These are phyloP conservation scores for Hevea brasiliensis DNA, from an alignment of 345 rosid species.

Conservation along the genomic window DNA sequence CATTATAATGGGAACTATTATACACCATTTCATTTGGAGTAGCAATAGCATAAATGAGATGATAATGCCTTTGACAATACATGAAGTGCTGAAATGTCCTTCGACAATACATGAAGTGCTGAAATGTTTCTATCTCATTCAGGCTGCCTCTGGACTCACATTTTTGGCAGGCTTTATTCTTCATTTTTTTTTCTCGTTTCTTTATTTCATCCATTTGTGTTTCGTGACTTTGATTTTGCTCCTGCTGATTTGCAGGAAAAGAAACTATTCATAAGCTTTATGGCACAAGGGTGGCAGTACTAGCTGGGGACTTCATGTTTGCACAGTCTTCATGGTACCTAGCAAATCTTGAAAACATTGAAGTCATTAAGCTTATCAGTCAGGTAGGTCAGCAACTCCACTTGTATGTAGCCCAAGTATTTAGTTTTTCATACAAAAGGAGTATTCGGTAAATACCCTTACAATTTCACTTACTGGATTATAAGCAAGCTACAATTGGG, in stretches of 20 bases:
- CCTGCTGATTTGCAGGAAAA: constrained; percentile 48
- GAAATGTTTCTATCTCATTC: background rate
- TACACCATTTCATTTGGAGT: background rate
- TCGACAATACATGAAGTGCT: background rate
- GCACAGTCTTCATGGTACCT: constrained; percentile 99
- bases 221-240: background rate
- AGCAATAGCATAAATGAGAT: background rate
- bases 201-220: too few species aligned
- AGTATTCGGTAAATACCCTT: background rate
- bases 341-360: constrained; percentile 89
- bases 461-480: background rate
- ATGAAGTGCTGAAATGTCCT: background rate
- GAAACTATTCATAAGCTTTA: constrained; percentile 81
- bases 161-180: background rate
- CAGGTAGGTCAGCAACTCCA: constrained; percentile 52
- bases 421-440: too few species aligned
- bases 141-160: background rate
- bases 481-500: background rate
- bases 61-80: background rate
- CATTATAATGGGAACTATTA: background rate
- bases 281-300: constrained; percentile 85
- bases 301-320: constrained; percentile 97
- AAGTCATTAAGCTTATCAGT: constrained; percentile 94
- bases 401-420: background rate
- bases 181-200: too few species aligned